These are phyloP conservation scores for Metarhizium sp. DNA, from an alignment of 2,329 filamentous ascomycete species.

Conservation along the genomic window DNA sequence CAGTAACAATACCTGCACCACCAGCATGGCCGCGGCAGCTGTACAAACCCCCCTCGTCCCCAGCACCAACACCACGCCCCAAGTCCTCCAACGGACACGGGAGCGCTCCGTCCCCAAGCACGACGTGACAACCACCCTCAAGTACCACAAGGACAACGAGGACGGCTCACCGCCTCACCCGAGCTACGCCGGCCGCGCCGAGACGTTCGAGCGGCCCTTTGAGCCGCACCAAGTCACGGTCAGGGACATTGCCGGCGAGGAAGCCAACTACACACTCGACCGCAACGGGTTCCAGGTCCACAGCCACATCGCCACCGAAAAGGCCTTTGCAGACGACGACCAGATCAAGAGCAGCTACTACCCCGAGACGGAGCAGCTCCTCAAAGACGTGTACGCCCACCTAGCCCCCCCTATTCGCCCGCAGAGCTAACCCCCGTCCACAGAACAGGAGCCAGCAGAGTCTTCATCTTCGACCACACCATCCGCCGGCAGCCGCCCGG, in stretches of 20 bases:
- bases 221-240: conserved; percentile 21
- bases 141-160: conserved; percentile 30
- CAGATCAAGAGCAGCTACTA: conserved; percentile 59
- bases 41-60: conserved; percentile 9
- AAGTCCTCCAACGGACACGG: conserved; percentile 2
- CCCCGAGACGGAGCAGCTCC: conserved; percentile 57
- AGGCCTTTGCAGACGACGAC: conserved; percentile 42
- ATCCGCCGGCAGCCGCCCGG: conserved; percentile 29
- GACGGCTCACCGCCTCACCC: conserved; percentile 30
- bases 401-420: too few relatives aligned
- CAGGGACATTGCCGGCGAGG: conserved; percentile 24
- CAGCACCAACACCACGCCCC: conserved; percentile 2
- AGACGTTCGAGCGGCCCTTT: conserved; percentile 22
- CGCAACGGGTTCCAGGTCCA: conserved; percentile 27
- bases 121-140: conserved; percentile 25
- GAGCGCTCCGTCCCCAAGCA: conserved; percentile 3
- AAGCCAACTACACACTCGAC: conserved; percentile 28
- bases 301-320: conserved; percentile 20
- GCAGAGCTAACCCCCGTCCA: too few relatives aligned
- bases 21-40: conserved; percentile 15
- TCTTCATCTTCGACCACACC: conserved; percentile 56
- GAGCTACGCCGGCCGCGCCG: conserved; percentile 22
- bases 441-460: conserved; percentile 44
- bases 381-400: conserved; percentile 44
- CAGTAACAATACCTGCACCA: background rate